phyloP scores from a whole-genome alignment of 768 basidiomycete species.

The Collybiopsis luxurians region DNA sequence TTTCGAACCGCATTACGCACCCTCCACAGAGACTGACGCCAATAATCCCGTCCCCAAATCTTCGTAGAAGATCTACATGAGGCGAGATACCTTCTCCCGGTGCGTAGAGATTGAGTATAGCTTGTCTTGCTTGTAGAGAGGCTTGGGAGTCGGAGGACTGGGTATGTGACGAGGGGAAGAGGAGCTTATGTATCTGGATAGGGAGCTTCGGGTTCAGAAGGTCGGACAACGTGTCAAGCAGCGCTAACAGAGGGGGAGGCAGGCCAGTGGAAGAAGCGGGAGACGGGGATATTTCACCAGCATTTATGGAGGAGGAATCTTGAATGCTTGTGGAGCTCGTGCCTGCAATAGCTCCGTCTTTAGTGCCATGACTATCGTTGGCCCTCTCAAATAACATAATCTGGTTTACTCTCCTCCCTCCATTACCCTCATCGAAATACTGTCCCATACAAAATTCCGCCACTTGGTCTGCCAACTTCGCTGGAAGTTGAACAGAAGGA shows the following conservation, averaged over 20 bases:
- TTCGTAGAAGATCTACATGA: slow-evolving; percentile 80
- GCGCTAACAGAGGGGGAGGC: slow-evolving; percentile 50
- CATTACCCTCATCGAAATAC: slow-evolving; percentile 45
- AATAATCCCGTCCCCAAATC: slow-evolving; percentile 89
- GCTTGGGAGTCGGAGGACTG: not conserved
- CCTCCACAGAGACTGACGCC: slow-evolving; percentile 82
- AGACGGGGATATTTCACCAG: not conserved
- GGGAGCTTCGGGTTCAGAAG: slow-evolving; percentile 53
- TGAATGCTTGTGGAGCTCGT: too few relatives aligned
- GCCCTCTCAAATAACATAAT: slow-evolving; percentile 80
- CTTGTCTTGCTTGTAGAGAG: slow-evolving; percentile 58
- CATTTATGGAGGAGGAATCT: too few relatives aligned
- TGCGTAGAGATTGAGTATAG: slow-evolving; percentile 85
- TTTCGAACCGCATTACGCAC: slow-evolving; percentile 75
- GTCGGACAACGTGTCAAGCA: slow-evolving; percentile 49
- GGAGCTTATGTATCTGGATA: slow-evolving; percentile 42
- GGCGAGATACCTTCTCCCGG: slow-evolving; percentile 89
- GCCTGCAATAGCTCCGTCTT: not conserved
- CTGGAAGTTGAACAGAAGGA: slow-evolving; percentile 48
- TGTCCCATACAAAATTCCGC: slow-evolving; percentile 49
- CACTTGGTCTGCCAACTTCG: slow-evolving; percentile 48
- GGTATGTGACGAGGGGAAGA: slow-evolving; percentile 52
- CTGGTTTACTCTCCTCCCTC: slow-evolving; percentile 54
- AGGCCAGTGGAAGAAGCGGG: slow-evolving; percentile 38
- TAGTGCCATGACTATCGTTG: too few relatives aligned